Evolutionary conservation across 2,329 filamentous ascomycete genomes (phyloP).

Genomic region (Huntiella decipiens): DNA sequence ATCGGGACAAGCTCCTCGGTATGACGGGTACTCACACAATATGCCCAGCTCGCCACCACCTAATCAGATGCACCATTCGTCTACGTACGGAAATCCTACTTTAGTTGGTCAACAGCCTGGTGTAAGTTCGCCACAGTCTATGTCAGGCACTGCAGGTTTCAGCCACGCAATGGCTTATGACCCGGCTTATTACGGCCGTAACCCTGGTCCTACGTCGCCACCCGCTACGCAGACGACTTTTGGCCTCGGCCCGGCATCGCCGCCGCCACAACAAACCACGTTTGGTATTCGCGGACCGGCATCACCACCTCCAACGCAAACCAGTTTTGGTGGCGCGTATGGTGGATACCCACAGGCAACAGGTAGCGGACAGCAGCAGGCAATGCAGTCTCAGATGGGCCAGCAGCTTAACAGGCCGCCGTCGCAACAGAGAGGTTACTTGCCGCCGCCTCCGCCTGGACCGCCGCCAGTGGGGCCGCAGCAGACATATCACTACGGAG

Average conservation of each 20-base stretch:
- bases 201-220: slow-evolving; percentile 39
- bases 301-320: slow-evolving; percentile 43
- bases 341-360: slow-evolving; percentile 15
- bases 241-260: slow-evolving; percentile 28
- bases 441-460: slow-evolving; percentile 43
- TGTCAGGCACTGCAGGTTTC: slow-evolving; percentile 17
- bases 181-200: slow-evolving; percentile 39
- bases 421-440: slow-evolving; percentile 32
- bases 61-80: slow-evolving; percentile 23
- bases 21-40: slow-evolving; percentile 40
- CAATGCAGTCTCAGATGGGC: slow-evolving; percentile 16
- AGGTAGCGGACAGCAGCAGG: slow-evolving; percentile 16
- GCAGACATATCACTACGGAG: slow-evolving; percentile 38
- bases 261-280: slow-evolving; percentile 36
- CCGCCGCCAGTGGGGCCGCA: slow-evolving; percentile 43
- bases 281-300: slow-evolving; percentile 21
- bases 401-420: slow-evolving; percentile 15
- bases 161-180: slow-evolving; percentile 33
- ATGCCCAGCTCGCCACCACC: slow-evolving; percentile 37
- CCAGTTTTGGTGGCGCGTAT: slow-evolving; percentile 25
- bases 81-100: slow-evolving; percentile 14
- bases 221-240: slow-evolving; percentile 41
- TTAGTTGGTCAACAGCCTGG: slow-evolving; percentile 21
- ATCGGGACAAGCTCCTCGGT: slow-evolving; percentile 26
- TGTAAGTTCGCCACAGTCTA: slow-evolving; percentile 6